Evolutionary conservation across 495 filamentous ascomycete species (phyloP), one percentile per base, ranked within the genome.

Genomic region (Thozetella sp.): DNA sequence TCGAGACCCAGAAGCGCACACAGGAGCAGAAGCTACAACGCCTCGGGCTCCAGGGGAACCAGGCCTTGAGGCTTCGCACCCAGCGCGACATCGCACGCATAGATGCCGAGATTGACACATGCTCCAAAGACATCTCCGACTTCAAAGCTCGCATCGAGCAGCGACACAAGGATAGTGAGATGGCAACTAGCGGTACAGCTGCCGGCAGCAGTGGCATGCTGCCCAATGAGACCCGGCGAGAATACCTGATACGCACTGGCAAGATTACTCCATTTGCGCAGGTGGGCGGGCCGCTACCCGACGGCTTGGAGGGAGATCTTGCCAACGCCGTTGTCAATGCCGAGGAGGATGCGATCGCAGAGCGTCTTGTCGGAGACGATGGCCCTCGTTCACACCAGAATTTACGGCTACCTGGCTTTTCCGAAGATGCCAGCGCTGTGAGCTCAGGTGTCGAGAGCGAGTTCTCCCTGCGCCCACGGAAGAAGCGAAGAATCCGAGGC

Each of bases 241-340:
- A 96, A 25, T 98, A 92, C 70, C 83, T 99, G 52, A 93, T 99
- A 30, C 85, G 95, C 4, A 99, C 94, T 0, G 95, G 95, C 54
- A 97, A 98, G 72, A 99, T 99, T 64, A 99, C 95, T 0, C 95
- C 95, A 0, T 98, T 99, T 59, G 89, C 93, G 2, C 88, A 86
- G 54, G 82, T 93, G 65, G 80, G 81, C 46, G 80, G 79, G 26
- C 76, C 79, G 22, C 71, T 76, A 20, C 76, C 78, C 15, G 78
- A 79, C 40, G 85, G 83, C 1, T 76, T 83, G 4, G 77, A 85
- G 37, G 83, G 87, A 19, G 86, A 84, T 53, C 78, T 95, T 4
- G 84, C 86, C 22, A 83, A 91, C 70, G 90, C 86, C 9, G 81
- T 96, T 48, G 76, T 92, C 15, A 90, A 93, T 57, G 91, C 91